Evolutionary conservation across 176 grass and related monocot species (phyloP).

Genomic region (Carex scoparia): DNA sequence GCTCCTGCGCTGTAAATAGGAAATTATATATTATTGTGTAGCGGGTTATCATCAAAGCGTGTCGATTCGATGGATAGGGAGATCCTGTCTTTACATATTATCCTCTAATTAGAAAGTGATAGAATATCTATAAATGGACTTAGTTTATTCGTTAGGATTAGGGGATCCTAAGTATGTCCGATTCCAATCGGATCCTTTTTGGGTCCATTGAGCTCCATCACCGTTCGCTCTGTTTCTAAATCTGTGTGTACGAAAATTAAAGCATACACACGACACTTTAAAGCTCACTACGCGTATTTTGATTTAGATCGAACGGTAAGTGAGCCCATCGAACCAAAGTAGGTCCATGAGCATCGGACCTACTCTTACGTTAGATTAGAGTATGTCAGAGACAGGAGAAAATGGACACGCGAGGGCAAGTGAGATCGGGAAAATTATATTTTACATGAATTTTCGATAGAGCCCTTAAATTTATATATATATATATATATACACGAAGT

Average conservation of each 20-base stretch:
- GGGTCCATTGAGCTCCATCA: too few species aligned
- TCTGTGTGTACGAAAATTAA: too few species aligned
- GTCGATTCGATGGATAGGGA: not conserved
- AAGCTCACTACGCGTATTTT: too few species aligned
- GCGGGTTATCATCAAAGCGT: not conserved
- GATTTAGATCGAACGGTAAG: too few species aligned
- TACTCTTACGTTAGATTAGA: not conserved
- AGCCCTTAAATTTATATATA: not conserved
- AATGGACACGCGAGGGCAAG: not conserved
- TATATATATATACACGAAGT: too few species aligned
- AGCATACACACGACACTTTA: too few species aligned
- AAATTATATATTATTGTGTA: not conserved
- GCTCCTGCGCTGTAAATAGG: not conserved
- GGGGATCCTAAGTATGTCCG: not conserved
- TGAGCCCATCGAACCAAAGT: too few species aligned
- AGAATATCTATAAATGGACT: not conserved
- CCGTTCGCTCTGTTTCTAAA: too few species aligned
- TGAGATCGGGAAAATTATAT: not conserved
- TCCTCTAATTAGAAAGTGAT: not conserved
- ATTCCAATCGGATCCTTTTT: too few species aligned
- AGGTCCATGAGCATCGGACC: too few species aligned
- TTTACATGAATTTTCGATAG: not conserved
- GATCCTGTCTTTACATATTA: not conserved
- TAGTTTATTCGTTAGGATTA: not conserved
- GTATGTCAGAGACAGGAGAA: not conserved